Conservation (phyloP, 768 basidiomycete species). For the Collybiopsis confluens region DNA sequence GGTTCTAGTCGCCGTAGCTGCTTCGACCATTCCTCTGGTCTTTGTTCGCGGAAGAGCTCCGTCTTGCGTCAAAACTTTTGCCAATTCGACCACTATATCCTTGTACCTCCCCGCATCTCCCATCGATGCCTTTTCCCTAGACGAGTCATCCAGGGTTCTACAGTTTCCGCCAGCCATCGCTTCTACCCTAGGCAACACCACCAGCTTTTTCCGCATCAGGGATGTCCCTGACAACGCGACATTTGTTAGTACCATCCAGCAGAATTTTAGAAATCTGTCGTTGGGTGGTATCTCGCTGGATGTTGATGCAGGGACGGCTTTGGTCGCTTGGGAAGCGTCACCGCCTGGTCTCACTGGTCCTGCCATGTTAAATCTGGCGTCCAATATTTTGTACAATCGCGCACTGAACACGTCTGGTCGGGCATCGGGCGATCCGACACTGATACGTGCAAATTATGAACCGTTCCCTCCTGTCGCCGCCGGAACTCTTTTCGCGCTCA, state of each 20-base stretch:
- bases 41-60: conserved; percentile 51
- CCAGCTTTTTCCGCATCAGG: conserved; percentile 28
- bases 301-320: conserved; percentile 37
- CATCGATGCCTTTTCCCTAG: conserved; percentile 26
- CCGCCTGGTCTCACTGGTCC: conserved; percentile 56
- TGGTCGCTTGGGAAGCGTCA: conserved; percentile 71
- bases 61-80: conserved; percentile 44
- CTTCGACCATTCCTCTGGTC: conserved; percentile 62
- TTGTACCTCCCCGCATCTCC: conserved; percentile 55
- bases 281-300: conserved; percentile 70
- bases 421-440: conserved; percentile 30
- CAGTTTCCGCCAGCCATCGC: conserved; percentile 53
- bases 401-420: conserved; percentile 52
- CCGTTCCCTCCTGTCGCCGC: conserved; percentile 53
- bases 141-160: conserved; percentile 33
- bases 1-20: conserved; percentile 52
- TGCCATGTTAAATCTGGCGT: conserved; percentile 61
- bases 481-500: conserved; percentile 57
- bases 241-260: conserved; percentile 49
- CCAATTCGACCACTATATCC: conserved; percentile 32
- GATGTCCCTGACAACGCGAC: conserved; percentile 54
- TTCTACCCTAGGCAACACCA: conserved; percentile 38
- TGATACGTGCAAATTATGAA: conserved; percentile 57
- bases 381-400: conserved; percentile 61
- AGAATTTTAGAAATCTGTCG: conserved; percentile 50